Conservation (phyloP, 192 early-diverging fungal genomes). For the Linnemannia hyalina region DNA sequence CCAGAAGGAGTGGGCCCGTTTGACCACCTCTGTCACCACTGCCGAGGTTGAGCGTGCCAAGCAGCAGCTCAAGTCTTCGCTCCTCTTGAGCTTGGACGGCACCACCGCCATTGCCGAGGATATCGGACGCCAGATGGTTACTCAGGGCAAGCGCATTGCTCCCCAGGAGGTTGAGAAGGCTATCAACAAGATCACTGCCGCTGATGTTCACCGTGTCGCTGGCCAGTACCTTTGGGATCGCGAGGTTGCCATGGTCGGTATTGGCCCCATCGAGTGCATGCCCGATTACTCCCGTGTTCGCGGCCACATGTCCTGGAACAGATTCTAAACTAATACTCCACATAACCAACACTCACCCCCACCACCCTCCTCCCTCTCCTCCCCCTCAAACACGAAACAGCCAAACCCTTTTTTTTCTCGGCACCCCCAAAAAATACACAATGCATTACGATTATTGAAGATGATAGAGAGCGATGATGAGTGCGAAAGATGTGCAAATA, state of each 20-base stretch:
- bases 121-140: conserved; percentile 96
- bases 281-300: conserved; percentile 92
- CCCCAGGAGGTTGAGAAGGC: conserved; percentile 90
- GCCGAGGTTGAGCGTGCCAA: conserved; percentile 97
- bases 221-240: conserved; percentile 90
- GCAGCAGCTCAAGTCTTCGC: conserved; percentile 97
- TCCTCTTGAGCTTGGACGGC: conserved; percentile 93
- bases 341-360: not conserved
- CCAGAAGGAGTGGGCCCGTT: conserved; percentile 93
- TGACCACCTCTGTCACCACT: conserved; percentile 86
- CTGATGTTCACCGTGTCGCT: conserved; percentile 89
- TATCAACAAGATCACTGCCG: conserved; percentile 87
- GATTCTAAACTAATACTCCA: conserved; percentile 61
- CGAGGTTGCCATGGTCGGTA: conserved; percentile 84
- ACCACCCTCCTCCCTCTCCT: not conserved
- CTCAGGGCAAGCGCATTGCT: conserved; percentile 90
- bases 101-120: conserved; percentile 97
- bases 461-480: not conserved
- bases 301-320: conserved; percentile 86
- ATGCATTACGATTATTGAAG: conserved; percentile 11
- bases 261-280: conserved; percentile 91
- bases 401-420: conserved; percentile 2
- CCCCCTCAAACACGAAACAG: not conserved
- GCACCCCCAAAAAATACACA: not conserved
- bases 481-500: conserved; percentile 9